Conservation (phyloP, 1,284 basidiomycete genomes). For the Ustilago nuda region DNA sequence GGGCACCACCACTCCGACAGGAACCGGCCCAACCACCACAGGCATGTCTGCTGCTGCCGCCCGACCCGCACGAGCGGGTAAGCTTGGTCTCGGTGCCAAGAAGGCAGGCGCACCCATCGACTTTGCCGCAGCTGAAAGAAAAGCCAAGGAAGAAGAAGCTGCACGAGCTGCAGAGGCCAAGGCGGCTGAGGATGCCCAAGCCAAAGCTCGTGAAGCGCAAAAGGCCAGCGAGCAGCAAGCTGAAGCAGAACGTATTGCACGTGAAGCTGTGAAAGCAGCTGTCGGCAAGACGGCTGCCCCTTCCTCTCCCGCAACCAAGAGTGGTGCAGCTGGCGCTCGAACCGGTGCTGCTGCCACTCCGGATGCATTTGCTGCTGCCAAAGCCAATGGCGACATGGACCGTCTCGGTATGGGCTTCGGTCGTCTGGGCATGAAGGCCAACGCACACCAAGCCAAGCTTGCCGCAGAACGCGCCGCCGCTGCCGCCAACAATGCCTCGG, state of each 20-base stretch:
- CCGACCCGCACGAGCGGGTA: constrained; percentile 52
- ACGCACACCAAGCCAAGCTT: constrained; percentile 50
- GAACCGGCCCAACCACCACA: constrained; percentile 37
- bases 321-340: constrained; percentile 15
- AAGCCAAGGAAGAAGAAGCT: constrained; percentile 64
- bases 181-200: constrained; percentile 54
- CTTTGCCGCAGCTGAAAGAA: constrained; percentile 66
- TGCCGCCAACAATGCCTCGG: constrained; percentile 40
- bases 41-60: constrained; percentile 24
- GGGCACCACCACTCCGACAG: constrained; percentile 47
- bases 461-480: constrained; percentile 52
- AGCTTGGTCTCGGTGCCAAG: constrained; percentile 64
- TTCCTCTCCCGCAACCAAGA: constrained; percentile 21
- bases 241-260: constrained; percentile 57
- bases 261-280: constrained; percentile 54
- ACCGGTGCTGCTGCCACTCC: constrained; percentile 33
- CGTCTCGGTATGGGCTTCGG: constrained; percentile 83
- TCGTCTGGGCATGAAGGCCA: constrained; percentile 75
- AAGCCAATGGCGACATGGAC: constrained; percentile 74
- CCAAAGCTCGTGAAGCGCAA: constrained; percentile 42
- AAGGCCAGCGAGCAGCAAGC: constrained; percentile 48
- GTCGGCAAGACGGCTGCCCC: constrained; percentile 34
- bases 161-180: constrained; percentile 38
- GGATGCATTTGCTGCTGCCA: constrained; percentile 65
- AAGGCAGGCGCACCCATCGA: constrained; percentile 60